Percentiles rank a stretch among this genome's conserved stretches.
These are phyloP conservation scores for Staphylotrichum tortipilum DNA, from an alignment of 495 filamentous ascomycete species.

Conservation along the genomic window DNA sequence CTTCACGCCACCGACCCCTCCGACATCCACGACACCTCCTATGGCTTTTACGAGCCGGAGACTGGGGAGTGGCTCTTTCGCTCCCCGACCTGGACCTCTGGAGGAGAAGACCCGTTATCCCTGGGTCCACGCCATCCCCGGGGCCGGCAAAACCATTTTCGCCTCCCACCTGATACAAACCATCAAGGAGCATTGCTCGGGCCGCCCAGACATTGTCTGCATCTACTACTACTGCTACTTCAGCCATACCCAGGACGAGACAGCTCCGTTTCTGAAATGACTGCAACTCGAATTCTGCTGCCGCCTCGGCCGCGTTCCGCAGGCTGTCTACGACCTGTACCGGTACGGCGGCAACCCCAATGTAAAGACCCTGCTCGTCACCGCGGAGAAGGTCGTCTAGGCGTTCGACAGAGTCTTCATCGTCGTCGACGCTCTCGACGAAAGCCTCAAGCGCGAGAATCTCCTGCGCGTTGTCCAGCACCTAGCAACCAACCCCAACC, in stretches of 20 bases:
- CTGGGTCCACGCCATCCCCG: slow-evolving; percentile 37
- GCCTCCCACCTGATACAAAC: slow-evolving; percentile 25
- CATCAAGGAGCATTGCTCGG: not conserved
- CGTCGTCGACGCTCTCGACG: slow-evolving; percentile 31
- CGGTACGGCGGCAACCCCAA: slow-evolving; percentile 1
- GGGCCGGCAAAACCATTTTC: slow-evolving; percentile 35
- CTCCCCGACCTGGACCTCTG: slow-evolving; percentile 15
- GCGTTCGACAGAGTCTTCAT: slow-evolving; percentile 18
- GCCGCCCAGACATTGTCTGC: not conserved
- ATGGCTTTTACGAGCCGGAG: slow-evolving; percentile 13
- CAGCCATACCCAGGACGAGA: slow-evolving; percentile 28
- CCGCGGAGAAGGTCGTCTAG: slow-evolving; percentile 3
- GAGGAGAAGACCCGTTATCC: slow-evolving; percentile 15
- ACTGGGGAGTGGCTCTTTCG: slow-evolving; percentile 25
- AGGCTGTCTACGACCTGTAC: slow-evolving; percentile 9
- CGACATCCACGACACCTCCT: slow-evolving; percentile 13
- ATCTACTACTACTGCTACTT: slow-evolving; percentile 36
- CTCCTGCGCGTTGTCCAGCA: slow-evolving; percentile 17
- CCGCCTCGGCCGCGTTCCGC: slow-evolving; percentile 13
- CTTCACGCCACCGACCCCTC: slow-evolving; percentile 7
- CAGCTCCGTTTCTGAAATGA: slow-evolving; percentile 21
- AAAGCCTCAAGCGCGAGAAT: slow-evolving; percentile 16
- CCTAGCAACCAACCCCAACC: slow-evolving; percentile 22
- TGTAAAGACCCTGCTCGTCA: slow-evolving; percentile 1
- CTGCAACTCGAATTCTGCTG: slow-evolving; percentile 26